Evolutionary conservation across 108 stramenopile genomes (phyloP), one percentile per base, ranked within the genome.

Genomic region (Cylindrotheca closterium): DNA sequence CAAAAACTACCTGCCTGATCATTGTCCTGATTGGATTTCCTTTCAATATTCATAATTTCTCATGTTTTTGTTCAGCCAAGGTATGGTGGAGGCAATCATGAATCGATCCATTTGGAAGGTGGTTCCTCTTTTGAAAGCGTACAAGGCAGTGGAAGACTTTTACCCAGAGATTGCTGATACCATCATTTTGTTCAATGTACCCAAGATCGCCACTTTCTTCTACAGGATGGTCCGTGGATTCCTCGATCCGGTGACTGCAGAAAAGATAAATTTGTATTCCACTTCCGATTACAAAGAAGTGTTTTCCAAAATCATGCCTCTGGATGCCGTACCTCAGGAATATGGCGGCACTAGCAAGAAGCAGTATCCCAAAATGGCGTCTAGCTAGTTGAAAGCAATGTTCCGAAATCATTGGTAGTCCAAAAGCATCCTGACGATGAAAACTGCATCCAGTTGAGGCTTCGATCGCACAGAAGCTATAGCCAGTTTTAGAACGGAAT

Each of bases 51-150:
- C 7, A 7, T 42, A 10, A 10, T 42, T 42, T 42, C 10, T 42
- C 15, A 7, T 42, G 7, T 10, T 42, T 42, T 7, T 42, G 7
- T 42, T 7, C 15, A 42, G 37, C 10, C 37, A 42, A 15, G 37
- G 37, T 10, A 42, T 42, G 7, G 37, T 42, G 37, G 7, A 7
- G 7, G 37, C 37, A 7, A 42, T 42, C 15, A 42, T 42, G 37
- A 42, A 42, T 42, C 37, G 37, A 10, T 42, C 37, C 37, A 42
- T 42, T 42, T 42, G 37, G 37, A 42, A 42, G 37, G 37, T 42
- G 10, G 15, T 42, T 42, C 37, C 37, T 10, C 15, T 42, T 10
- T 15, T 42, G 10, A 42, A 42, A 15, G 7, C 37, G 10, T 42
- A 42, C 37, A 42, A 42, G 15, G 15, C 10, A 10, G 37, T 42